phyloP scores from a whole-genome alignment of 371 early-diverging fungal species.

The Catenaria anguillulae region DNA sequence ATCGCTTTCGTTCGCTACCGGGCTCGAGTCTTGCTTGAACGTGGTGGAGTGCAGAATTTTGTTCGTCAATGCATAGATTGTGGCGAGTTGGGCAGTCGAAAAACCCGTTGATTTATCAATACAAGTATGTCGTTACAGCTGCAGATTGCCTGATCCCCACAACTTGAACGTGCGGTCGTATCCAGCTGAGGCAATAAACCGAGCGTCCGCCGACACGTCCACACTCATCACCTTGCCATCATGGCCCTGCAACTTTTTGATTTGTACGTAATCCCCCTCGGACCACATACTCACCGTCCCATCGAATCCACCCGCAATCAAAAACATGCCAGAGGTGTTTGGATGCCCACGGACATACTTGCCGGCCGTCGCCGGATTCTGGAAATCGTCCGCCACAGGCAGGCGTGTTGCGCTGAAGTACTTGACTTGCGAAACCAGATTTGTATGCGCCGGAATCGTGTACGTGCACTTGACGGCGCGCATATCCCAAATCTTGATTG shows the following conservation, averaged over 20 bases:
- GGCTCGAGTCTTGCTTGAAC: too few species aligned
- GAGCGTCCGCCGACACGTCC: constrained; percentile 63
- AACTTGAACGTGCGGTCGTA: constrained; percentile 92
- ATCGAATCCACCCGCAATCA: constrained; percentile 65
- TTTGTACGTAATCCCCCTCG: constrained; percentile 76
- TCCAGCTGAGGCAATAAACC: constrained; percentile 66
- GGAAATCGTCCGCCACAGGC: constrained; percentile 8
- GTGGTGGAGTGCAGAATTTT: too few species aligned
- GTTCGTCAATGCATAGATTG: too few species aligned
- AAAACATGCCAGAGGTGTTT: constrained; percentile 33
- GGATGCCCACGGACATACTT: constrained; percentile 7
- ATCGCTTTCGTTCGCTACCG: too few species aligned
- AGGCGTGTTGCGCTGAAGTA: constrained; percentile 36
- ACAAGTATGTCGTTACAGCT: too few species aligned
- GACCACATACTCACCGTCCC: constrained; percentile 86
- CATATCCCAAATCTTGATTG: constrained; percentile 81
- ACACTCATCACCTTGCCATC: constrained; percentile 81
- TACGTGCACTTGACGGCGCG: constrained; percentile 58
- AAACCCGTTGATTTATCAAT: too few species aligned
- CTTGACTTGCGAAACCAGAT: constrained; percentile 65
- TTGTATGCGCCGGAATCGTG: constrained; percentile 83
- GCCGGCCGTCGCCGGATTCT: constrained; percentile 11
- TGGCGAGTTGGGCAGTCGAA: too few species aligned
- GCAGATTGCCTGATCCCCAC: constrained; percentile 30
- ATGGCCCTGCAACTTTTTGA: constrained; percentile 71